phyloP scores from a whole-genome alignment of 805 yeast genomes.

The Hanseniaspora guilliermondii region DNA sequence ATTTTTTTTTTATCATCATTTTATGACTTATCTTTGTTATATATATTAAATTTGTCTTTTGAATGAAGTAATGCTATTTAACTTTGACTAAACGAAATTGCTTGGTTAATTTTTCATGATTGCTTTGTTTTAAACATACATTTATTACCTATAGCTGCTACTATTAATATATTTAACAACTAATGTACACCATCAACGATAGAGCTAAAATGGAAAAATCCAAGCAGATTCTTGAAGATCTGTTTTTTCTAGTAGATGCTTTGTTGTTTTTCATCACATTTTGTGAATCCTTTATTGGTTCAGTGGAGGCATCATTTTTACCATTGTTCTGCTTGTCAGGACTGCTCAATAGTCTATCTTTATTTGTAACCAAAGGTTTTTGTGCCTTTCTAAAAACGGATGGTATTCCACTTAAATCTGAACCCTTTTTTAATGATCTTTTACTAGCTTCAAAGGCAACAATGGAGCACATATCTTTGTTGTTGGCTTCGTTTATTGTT shows the following conservation, averaged over 20 bases:
- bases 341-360: not conserved
- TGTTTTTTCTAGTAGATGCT: not conserved
- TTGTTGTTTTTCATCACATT: not conserved
- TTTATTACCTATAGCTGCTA: too few species aligned
- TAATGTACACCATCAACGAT: too few species aligned
- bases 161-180: too few species aligned
- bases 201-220: not conserved
- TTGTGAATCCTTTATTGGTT: not conserved
- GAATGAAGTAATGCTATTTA: too few species aligned
- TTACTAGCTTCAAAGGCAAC: not conserved
- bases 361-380: not conserved
- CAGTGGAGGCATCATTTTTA: not conserved
- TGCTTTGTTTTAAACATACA: too few species aligned
- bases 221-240: not conserved
- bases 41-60: too few species aligned
- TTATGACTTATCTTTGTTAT: too few species aligned
- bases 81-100: too few species aligned
- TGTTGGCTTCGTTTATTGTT: not conserved
- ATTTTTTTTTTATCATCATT: not conserved
- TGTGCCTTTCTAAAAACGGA: not conserved
- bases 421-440: not conserved
- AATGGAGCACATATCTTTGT: not conserved
- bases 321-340: not conserved
- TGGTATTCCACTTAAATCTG: not conserved
- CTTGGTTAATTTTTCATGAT: too few species aligned